Base-by-base conservation (phyloP, 2,329 filamentous ascomycete genomes). In the Trichoderma semiorbis region DNA sequence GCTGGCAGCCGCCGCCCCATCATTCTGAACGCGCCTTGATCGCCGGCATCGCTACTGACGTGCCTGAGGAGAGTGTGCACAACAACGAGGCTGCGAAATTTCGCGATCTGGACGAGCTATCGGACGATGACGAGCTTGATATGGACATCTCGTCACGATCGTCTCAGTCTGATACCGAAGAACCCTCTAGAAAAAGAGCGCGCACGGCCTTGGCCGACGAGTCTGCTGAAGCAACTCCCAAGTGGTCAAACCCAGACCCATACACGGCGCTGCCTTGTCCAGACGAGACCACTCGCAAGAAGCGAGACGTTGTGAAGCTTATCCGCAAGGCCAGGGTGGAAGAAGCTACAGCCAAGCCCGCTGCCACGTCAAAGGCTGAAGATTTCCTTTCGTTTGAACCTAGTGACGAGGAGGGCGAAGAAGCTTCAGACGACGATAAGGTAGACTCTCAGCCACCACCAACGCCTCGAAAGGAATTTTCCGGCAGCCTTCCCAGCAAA, bases 241-340 rank as follows among this genome's bases (percentile, higher is more conserved):
- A 92, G 80, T 98, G 95, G 95, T 97, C 94, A 5, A 98, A 98
- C 76, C 95, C 95, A 4, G 95, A 98, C 79, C 94, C 95, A 0
- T 98, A 98, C 81, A 97, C 93, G 7, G 92, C 90, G 2, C 85
- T 97, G 11, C 95, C 95, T 10, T 94, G 94, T 7, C 89, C 91
- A 0, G 92, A 95, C 74, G 92, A 94, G 69, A 85, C 84, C 6
- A 86, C 88, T 50, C 87, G 88, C 24, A 97, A 96, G 82, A 94
- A 92, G 81, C 91, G 90, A 75, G 94, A 98, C 75, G 91, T 98
- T 50, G 93, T 98, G 43, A 93, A 97, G 77, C 82, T 97, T 73
- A 98, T 98, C 76, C 91, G 95, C 76, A 98, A 97, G 79, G 93
- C 95, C 2, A 93, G 95, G 62, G 85, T 94, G 39, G 88, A 91